Evolutionary conservation across 108 stramenopile genomes (phyloP), one percentile per base, ranked within the genome.

Genomic region (Nitzschia sp.): DNA sequence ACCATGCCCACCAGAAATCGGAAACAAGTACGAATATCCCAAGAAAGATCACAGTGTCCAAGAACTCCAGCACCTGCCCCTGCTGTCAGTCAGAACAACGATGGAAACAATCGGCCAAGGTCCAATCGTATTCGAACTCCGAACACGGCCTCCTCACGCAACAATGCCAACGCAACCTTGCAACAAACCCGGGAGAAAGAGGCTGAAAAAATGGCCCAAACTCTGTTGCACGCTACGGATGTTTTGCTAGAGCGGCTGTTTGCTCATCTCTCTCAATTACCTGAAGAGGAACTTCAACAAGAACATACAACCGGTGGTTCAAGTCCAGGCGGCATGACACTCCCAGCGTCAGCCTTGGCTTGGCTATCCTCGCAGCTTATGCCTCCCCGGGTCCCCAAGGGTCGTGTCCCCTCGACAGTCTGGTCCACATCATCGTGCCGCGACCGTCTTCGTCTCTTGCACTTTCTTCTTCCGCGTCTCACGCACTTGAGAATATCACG

Each of bases 321-420:
- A 41, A 37, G 20, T 34, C 22, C 42, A 43, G 60, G 72, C 14
- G 90, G 90, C 15, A 60, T 91, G 34, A 85, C 87, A 7, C 61
- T 91, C 12, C 90, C 90, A 11, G 90, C 83, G 11, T 75, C 82
- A 15, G 87, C 87, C 17, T 63, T 91, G 53, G 90, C 83, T 25
- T 91, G 90, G 90, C 55, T 91, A 48, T 81, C 84, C 11, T 44
- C 43, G 38, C 81, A 86, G 70, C 48, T 86, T 7, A 65, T 65
- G 38, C 40, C 62, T 37, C 56, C 63, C 1, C 15, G 50, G 40
- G 60, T 53, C 10, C 51, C 38, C 8, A 14, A 59, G 10, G 29
- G 29, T 52, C 24, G 19, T 3, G 43, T 67, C 15, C 40, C 41
- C 24, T 44, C 67, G 3, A 41, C 67, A 26, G 19, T 62, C 6